Evolutionary conservation across 176 grass and related monocot genomes (phyloP).

Genomic region (Rhynchospora pubera): DNA sequence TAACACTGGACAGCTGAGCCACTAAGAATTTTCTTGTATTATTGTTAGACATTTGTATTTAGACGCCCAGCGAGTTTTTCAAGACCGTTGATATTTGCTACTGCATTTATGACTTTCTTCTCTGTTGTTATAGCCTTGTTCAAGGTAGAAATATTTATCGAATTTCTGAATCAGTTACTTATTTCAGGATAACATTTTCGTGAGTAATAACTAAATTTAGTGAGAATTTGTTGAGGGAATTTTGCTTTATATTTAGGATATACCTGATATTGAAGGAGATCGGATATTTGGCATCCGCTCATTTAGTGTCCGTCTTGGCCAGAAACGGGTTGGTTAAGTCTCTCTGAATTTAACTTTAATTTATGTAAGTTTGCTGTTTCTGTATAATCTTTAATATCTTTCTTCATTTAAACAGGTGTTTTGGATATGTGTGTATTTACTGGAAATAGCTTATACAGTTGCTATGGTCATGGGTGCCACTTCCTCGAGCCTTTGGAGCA

Average conservation of each 20-base stretch:
- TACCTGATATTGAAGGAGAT: conserved; percentile 91
- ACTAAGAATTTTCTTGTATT: background rate
- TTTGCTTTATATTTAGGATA: conserved; percentile 49
- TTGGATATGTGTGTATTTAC: conserved; percentile 79
- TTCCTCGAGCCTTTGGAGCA: conserved; percentile 73
- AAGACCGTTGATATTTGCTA: conserved; percentile 81
- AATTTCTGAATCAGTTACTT: background rate
- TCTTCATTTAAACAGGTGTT: conserved; percentile 56
- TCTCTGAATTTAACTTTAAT: background rate
- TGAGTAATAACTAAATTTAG: background rate
- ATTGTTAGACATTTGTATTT: conserved; percentile 83
- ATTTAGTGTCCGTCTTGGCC: conserved; percentile 73
- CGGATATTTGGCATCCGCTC: conserved; percentile 88
- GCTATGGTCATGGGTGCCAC: conserved; percentile 63
- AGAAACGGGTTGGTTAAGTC: conserved; percentile 54
- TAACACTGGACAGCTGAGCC: background rate
- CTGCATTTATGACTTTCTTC: conserved; percentile 97
- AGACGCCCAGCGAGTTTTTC: conserved; percentile 60
- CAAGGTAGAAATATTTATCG: conserved; percentile 46
- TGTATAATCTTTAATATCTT: background rate
- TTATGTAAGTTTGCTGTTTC: background rate
- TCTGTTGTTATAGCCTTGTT: conserved; percentile 97
- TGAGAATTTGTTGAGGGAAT: background rate
- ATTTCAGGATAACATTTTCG: background rate
- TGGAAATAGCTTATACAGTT: conserved; percentile 71